phyloP scores from a whole-genome alignment of 2,329 filamentous ascomycete genomes.

The Fusarium scirpi region DNA sequence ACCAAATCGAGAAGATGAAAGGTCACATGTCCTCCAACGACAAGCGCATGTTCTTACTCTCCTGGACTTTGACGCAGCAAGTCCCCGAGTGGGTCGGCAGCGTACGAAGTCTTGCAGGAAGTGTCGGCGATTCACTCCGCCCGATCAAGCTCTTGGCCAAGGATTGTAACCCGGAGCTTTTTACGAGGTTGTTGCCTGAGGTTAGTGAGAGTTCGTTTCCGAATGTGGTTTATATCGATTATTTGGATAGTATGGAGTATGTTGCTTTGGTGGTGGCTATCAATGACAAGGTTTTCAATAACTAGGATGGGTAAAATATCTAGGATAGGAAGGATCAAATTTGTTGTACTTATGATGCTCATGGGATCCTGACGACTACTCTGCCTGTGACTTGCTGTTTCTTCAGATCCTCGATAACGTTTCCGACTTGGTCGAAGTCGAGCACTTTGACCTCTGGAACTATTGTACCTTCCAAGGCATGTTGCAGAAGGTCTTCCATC shows the following conservation, averaged over 20 bases:
- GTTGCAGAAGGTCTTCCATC: conserved; percentile 28
- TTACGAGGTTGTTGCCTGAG: conserved; percentile 1
- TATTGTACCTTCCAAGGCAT: conserved; percentile 10
- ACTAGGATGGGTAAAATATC: background rate
- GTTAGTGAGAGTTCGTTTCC: conserved; percentile 9
- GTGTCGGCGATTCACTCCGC: background rate
- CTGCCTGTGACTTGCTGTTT: conserved; percentile 28
- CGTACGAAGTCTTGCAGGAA: background rate
- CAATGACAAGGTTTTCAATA: conserved; percentile 24
- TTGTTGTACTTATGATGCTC: too few relatives aligned
- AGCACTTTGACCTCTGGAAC: conserved; percentile 11
- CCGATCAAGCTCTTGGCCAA: conserved; percentile 4
- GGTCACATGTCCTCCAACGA: conserved; percentile 18
- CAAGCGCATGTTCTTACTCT: conserved; percentile 9
- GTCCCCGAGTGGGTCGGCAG: conserved; percentile 2
- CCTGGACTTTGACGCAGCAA: conserved; percentile 16
- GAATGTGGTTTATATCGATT: conserved; percentile 23
- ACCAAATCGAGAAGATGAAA: conserved; percentile 20
- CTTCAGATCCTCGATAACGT: conserved; percentile 20
- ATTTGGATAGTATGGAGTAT: conserved; percentile 14
- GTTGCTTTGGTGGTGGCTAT: conserved; percentile 13
- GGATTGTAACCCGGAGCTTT: conserved; percentile 18
- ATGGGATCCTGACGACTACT: conserved; percentile 33
- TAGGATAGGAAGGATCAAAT: too few relatives aligned
- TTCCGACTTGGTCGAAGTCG: conserved; percentile 12